phyloP scores from a whole-genome alignment of 768 basidiomycete genomes.

The Suillus clintonianus region DNA sequence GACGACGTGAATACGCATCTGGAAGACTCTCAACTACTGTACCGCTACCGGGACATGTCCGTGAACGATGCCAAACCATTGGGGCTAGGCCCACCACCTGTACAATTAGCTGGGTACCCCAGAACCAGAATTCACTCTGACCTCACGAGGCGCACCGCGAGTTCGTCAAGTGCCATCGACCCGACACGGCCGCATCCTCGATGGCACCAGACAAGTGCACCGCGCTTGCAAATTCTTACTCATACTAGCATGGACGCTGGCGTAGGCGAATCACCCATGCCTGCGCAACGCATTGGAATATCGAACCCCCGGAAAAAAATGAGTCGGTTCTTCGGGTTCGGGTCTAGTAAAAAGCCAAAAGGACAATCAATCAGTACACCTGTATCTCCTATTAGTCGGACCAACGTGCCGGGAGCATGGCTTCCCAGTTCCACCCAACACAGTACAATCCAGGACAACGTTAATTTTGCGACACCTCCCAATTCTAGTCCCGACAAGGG shows the following conservation, averaged over 20 bases:
- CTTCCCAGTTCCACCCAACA: conserved; percentile 6
- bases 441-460: neutral
- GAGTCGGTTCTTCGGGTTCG: conserved; percentile 41
- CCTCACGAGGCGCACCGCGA: conserved; percentile 40
- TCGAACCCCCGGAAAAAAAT: conserved; percentile 38
- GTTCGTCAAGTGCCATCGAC: conserved; percentile 41
- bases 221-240: conserved; percentile 38
- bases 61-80: neutral
- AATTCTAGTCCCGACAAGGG: conserved; percentile 20
- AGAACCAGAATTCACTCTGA: conserved; percentile 41
- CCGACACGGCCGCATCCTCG: conserved; percentile 29
- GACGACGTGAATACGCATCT: conserved; percentile 32
- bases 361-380: neutral
- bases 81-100: conserved; percentile 5
- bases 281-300: conserved; percentile 18
- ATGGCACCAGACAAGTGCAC: conserved; percentile 32
- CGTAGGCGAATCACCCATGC: conserved; percentile 64
- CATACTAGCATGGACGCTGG: conserved; percentile 52
- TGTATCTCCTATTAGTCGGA: conserved; percentile 1
- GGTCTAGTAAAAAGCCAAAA: conserved; percentile 20
- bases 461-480: neutral
- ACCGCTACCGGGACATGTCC: conserved; percentile 25
- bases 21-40: conserved; percentile 28
- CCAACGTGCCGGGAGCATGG: conserved; percentile 20
- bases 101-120: conserved; percentile 3